Evolutionary conservation across 140 eudicot species (phyloP), one percentile per base, ranked within the genome.

Genomic region (Oenanthe javanica): DNA sequence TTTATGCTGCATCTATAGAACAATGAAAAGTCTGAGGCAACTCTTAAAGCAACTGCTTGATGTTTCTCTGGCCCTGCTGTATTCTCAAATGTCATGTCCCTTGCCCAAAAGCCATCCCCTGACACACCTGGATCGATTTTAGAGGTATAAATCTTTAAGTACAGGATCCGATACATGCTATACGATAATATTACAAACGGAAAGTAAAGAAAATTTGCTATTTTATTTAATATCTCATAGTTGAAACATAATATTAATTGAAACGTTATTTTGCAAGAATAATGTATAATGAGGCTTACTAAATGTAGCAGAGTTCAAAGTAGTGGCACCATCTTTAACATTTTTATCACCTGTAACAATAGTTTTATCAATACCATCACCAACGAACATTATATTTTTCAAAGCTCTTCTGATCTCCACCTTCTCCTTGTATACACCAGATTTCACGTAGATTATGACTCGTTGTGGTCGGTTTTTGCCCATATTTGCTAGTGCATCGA

Each of bases 341-440:
- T 83, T 87, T 75, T 18, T 40, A 46, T 76, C 52, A 36, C 89
- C 90, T 31, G 93, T 81, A 27, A 87, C 82, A 23, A 87, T 49
- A 5, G 93, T 89, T 25, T 76, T 81, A 57, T 81, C 86, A 5
- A 89, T 85, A 50, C 93, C 93, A 78, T 89, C 90, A 13, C 93
- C 90, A 6, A 85, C 86, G 27, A 89, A 79, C 93, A 89, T 89
- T 15, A 89, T 1, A 81, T 89, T 81, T 27, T 72, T 84, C 47
- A 87, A 10, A 45, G 77, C 69, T 27, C 83, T 81, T 21, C 72
- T 71, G 12, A 89, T 83, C 54, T 83, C 86, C 5, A 89, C 89
- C 4, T 79, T 79, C 84, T 89, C 93, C 16, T 74, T 51, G 80
- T 86, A 89, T 0, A 80, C 83, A 1, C 93, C 90, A 2, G 86